Conservation (phyloP, 441 rosid genomes). For the Hura crepitans region DNA sequence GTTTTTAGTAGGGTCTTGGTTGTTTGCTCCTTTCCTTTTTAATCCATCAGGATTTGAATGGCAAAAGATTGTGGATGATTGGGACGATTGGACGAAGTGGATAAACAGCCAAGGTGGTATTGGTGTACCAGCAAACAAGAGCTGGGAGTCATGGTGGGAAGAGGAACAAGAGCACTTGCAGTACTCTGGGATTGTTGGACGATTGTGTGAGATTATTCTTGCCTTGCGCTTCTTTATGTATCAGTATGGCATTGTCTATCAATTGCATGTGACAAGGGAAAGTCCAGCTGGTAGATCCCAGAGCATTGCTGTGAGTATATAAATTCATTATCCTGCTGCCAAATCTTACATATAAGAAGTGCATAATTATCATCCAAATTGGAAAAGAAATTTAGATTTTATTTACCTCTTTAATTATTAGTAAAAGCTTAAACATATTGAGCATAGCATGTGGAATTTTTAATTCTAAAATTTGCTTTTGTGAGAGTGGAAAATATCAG, state of each 20-base stretch:
- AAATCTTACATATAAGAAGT: conserved; percentile 10
- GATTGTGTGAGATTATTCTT: conserved; percentile 71
- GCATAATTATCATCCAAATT: not conserved
- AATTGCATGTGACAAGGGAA: conserved; percentile 49
- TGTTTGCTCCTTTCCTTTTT: conserved; percentile 82
- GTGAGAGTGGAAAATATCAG: not conserved
- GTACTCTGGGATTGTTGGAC: conserved; percentile 63
- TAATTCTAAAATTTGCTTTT: not conserved
- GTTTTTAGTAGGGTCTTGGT: conserved; percentile 81
- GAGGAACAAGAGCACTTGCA: conserved; percentile 87
- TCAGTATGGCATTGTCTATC: conserved; percentile 89
- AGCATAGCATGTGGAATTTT: not conserved
- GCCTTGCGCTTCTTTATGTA: conserved; percentile 65
- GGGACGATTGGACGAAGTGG: conserved; percentile 97
- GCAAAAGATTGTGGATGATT: conserved; percentile 95
- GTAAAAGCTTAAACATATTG: not conserved
- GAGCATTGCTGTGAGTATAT: conserved; percentile 59
- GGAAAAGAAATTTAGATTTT: not conserved
- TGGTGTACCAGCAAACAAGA: conserved; percentile 84
- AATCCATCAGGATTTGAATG: conserved; percentile 92
- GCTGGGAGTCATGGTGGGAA: conserved; percentile 99
- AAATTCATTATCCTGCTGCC: not conserved
- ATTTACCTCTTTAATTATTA: not conserved
- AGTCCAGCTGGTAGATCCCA: conserved; percentile 51
- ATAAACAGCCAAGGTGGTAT: conserved; percentile 86